Evolutionary conservation across 306 rosid species (phyloP).

Genomic region (Morella rubra): DNA sequence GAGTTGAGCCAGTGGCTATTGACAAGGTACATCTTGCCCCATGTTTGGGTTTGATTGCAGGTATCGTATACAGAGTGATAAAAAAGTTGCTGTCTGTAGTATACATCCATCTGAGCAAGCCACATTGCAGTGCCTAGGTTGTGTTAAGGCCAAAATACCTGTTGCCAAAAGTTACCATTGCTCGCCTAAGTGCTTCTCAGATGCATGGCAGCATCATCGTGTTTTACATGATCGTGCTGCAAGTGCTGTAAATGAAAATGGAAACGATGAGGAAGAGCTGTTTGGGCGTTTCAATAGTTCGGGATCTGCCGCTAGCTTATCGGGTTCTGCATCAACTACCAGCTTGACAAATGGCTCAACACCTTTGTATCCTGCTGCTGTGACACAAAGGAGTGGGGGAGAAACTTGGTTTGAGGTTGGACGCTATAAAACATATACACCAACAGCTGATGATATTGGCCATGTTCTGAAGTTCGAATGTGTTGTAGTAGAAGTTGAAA

Average conservation of each 20-base stretch:
- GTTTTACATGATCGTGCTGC: constrained; percentile 94
- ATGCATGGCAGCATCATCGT: constrained; percentile 99
- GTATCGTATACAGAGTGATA: constrained; percentile 95
- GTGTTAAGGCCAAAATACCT: constrained; percentile 81
- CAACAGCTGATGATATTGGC: constrained; percentile 85
- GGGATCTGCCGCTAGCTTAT: constrained; percentile 59
- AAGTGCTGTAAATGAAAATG: constrained; percentile 86
- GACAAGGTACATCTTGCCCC: constrained; percentile 18
- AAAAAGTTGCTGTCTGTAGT: constrained; percentile 81
- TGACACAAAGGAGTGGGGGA: constrained; percentile 78
- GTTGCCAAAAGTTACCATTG: constrained; percentile 89
- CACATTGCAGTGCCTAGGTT: constrained; percentile 86
- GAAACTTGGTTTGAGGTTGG: constrained; percentile 97
- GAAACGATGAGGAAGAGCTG: constrained; percentile 79
- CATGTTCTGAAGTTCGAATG: constrained; percentile 96
- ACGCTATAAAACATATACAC: constrained; percentile 72
- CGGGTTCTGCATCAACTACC: constrained; percentile 65
- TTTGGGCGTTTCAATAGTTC: constrained; percentile 76
- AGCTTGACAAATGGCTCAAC: constrained; percentile 75
- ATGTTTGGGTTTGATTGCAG: constrained; percentile 45
- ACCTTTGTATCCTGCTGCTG: constrained; percentile 71
- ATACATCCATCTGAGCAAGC: constrained; percentile 96
- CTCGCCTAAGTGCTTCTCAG: constrained; percentile 85
- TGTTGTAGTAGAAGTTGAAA: constrained; percentile 73
- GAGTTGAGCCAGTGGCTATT: background rate